These are phyloP conservation scores for Xeromyces bisporus DNA, from an alignment of 495 filamentous ascomycete genomes.

Conservation along the genomic window DNA sequence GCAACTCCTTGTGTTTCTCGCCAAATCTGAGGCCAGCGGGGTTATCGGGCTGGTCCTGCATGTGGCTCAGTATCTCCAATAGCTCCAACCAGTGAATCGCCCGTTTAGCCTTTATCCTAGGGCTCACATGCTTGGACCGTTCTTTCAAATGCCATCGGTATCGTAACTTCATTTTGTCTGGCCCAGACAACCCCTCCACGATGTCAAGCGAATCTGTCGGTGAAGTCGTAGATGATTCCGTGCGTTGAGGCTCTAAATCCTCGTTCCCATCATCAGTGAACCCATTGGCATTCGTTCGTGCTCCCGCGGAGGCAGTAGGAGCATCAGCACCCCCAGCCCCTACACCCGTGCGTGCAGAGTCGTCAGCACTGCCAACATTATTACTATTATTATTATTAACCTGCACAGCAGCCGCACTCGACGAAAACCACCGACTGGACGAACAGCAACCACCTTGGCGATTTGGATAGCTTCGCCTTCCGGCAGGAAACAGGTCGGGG, in stretches of 20 bases:
- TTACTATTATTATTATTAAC: background rate
- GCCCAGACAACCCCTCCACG: conserved; percentile 6
- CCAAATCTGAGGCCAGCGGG: conserved; percentile 3
- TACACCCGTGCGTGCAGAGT: background rate
- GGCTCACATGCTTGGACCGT: background rate
- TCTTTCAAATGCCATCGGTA: conserved; percentile 10
- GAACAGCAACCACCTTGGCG: conserved; percentile 1
- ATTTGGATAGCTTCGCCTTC: background rate
- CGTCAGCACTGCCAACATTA: background rate
- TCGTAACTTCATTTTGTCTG: conserved; percentile 15
- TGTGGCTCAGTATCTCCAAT: conserved; percentile 9
- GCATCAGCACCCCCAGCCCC: background rate
- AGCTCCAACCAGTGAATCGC: conserved; percentile 12
- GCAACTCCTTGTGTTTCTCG: conserved; percentile 14
- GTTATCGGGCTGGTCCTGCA: conserved; percentile 8
- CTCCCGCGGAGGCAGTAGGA: background rate
- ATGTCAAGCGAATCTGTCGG: background rate
- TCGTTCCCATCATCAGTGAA: background rate
- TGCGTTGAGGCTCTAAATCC: background rate
- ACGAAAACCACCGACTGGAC: conserved; percentile 16
- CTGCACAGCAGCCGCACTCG: conserved; percentile 3
- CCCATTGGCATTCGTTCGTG: background rate
- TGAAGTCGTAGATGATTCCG: background rate
- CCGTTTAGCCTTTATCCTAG: background rate
- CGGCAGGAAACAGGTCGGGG: background rate